These are phyloP conservation scores for Eleusine coracana DNA, from an alignment of 176 grass and related monocot species.

Conservation along the genomic window DNA sequence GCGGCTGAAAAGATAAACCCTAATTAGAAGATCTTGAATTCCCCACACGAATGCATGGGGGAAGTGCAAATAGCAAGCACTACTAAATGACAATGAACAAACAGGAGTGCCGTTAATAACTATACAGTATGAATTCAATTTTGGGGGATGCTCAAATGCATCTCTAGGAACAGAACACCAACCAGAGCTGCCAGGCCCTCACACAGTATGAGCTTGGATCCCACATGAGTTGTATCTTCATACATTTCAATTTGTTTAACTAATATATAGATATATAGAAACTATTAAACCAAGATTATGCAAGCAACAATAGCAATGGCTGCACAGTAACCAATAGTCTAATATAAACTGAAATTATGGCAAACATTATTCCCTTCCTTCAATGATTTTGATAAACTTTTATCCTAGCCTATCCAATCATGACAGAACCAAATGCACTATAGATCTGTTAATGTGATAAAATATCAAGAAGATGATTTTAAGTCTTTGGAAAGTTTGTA, in stretches of 20 bases:
- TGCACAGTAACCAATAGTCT: background rate
- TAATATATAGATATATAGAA: background rate
- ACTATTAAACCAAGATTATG: conserved; percentile 6
- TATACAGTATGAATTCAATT: background rate
- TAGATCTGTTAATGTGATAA: background rate
- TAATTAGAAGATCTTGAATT: background rate
- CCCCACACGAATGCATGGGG: background rate
- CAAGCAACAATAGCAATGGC: background rate
- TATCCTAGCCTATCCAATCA: background rate
- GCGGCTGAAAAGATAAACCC: conserved; percentile 56
- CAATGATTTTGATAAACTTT: background rate
- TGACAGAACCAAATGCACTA: conserved; percentile 6
- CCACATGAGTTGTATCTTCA: background rate
- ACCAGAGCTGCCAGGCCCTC: background rate
- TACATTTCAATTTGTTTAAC: conserved; percentile 9
- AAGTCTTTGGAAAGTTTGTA: background rate
- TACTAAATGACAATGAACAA: background rate
- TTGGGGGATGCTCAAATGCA: background rate
- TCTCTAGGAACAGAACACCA: conserved; percentile 17
- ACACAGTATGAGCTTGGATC: background rate
- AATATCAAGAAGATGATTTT: background rate
- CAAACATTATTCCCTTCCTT: background rate
- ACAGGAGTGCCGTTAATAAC: background rate
- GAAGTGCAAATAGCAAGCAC: background rate
- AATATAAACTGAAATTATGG: conserved; percentile 7